phyloP scores from a whole-genome alignment of 768 basidiomycete genomes.

The Crepidotus variabilis region DNA sequence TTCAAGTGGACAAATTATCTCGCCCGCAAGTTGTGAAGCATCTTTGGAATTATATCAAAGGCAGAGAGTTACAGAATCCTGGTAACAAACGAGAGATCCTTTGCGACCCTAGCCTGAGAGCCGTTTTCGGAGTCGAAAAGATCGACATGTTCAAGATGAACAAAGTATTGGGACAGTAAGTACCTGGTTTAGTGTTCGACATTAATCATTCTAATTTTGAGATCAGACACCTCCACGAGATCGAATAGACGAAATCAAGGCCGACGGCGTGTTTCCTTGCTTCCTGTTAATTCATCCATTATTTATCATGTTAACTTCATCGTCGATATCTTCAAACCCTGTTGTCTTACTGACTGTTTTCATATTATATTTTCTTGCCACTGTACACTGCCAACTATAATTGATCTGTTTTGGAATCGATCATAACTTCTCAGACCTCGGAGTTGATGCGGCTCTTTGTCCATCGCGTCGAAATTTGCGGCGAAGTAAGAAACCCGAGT shows the following conservation, averaged over 20 bases:
- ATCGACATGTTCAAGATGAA: constrained; percentile 97
- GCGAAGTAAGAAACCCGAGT: too few species aligned
- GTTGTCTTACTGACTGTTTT: constrained; percentile 6
- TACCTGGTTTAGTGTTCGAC: constrained; percentile 7
- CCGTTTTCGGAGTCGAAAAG: constrained; percentile 76
- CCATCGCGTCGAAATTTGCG: too few species aligned
- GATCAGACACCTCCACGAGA: constrained; percentile 23
- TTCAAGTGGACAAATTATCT: constrained; percentile 67
- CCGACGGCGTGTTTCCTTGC: not conserved
- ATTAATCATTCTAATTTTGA: constrained; percentile 3
- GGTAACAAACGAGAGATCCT: constrained; percentile 79
- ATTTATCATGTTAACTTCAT: constrained; percentile 6
- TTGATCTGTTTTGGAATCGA: not conserved
- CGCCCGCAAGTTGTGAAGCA: constrained; percentile 90
- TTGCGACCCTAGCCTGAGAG: constrained; percentile 69
- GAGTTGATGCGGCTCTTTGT: too few species aligned
- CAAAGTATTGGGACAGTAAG: constrained; percentile 78
- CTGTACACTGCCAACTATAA: not conserved
- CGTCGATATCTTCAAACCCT: not conserved
- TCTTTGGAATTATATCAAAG: constrained; percentile 88
- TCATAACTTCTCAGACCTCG: not conserved
- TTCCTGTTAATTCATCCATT: not conserved
- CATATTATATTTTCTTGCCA: constrained; percentile 2
- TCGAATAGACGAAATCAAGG: constrained; percentile 12
- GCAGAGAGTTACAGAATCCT: constrained; percentile 80